A percentile compares a stretch with the other conserved stretches of the same genome.
Conservation (phyloP, 2,329 filamentous ascomycete genomes). For the Cephalotrichum gorgonifer region DNA sequence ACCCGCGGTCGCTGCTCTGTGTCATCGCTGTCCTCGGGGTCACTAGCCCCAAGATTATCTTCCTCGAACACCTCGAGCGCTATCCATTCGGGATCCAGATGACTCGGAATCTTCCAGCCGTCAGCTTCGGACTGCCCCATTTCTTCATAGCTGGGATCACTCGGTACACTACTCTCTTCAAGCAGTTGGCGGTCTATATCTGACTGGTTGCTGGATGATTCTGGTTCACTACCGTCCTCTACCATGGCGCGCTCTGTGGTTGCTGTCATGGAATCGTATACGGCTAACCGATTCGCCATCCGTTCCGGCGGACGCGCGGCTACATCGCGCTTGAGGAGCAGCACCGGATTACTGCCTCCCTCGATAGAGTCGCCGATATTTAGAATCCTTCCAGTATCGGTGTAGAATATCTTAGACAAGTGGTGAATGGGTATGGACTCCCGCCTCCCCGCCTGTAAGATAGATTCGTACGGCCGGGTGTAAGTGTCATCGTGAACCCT, state of each 20-base stretch:
- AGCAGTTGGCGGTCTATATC: conserved; percentile 32
- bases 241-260: conserved; percentile 1
- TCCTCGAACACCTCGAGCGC: conserved; percentile 69
- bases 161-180: not conserved
- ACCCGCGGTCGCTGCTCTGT: conserved; percentile 9
- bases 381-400: conserved; percentile 78
- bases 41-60: conserved; percentile 28
- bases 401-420: conserved; percentile 87
- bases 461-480: conserved; percentile 25
- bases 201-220: not conserved
- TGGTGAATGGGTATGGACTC: conserved; percentile 44
- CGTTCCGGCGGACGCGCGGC: conserved; percentile 7
- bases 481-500: conserved; percentile 36
- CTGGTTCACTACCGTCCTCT: conserved; percentile 5
- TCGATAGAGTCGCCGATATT: conserved; percentile 51
- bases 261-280: conserved; percentile 23
- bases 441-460: conserved; percentile 34
- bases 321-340: conserved; percentile 21
- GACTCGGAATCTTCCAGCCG: conserved; percentile 53
- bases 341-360: conserved; percentile 23
- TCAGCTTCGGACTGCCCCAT: not conserved
- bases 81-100: conserved; percentile 83
- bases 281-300: conserved; percentile 24
- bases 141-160: not conserved
- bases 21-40: conserved; percentile 20